Evolutionary conservation across 345 rosid species (phyloP).

Genomic region (Ceriops tagal): DNA sequence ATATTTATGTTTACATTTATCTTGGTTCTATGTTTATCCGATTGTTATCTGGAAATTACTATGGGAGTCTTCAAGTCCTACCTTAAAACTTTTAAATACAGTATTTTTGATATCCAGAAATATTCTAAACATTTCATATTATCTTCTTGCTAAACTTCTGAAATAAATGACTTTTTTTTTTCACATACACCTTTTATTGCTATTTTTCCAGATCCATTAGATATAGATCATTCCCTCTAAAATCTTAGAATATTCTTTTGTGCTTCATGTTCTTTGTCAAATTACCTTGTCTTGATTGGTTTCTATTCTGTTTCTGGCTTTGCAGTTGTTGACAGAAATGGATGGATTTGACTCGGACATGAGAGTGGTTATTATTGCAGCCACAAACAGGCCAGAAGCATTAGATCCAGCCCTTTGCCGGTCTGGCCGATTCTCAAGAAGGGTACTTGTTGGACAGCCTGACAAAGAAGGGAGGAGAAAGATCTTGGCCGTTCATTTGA

Average conservation of each 20-base stretch:
- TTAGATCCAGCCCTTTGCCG: conserved; percentile 93
- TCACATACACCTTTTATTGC: neutral
- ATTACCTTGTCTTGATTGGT: neutral
- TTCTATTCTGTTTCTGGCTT: conserved; percentile 8
- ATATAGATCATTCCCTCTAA: conserved; percentile 1
- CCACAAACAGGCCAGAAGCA: conserved; percentile 94
- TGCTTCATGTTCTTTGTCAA: neutral
- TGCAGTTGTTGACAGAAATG: conserved; percentile 96
- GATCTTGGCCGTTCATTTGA: conserved; percentile 81
- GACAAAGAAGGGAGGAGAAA: conserved; percentile 86
- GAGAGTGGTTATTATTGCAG: conserved; percentile 84
- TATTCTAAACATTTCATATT: neutral
- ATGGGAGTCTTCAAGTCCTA: too few relatives aligned
- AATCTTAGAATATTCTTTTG: neutral
- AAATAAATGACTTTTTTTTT: neutral
- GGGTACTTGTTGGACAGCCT: conserved; percentile 86
- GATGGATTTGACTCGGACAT: conserved; percentile 88
- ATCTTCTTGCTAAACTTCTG: neutral
- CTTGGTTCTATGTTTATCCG: too few relatives aligned
- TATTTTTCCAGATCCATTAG: neutral
- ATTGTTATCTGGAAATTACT: too few relatives aligned
- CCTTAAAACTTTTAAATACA: too few relatives aligned
- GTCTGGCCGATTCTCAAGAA: conserved; percentile 96
- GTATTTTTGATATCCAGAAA: neutral
- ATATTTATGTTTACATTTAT: neutral